Conservation (phyloP, 2,329 filamentous ascomycete species). For the Talaromyces albobiverticillius region DNA sequence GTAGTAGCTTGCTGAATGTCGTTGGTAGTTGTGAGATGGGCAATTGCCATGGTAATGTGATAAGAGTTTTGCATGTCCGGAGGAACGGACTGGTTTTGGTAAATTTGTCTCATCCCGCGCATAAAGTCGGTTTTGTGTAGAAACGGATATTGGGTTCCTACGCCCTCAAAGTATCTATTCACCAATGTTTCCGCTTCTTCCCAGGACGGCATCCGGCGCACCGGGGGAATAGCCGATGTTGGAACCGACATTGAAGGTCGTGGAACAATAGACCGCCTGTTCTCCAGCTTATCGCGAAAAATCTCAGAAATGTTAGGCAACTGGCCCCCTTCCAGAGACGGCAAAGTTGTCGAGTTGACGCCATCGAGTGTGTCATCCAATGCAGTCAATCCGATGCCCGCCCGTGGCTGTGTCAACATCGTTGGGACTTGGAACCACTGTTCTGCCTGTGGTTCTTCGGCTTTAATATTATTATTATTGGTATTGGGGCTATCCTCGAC, state of each 20-base stretch:
- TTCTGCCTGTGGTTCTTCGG: conserved; percentile 24
- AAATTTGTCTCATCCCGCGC: conserved; percentile 31
- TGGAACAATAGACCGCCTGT: conserved; percentile 33
- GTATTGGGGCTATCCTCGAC: conserved; percentile 26
- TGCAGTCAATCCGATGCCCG: conserved; percentile 21
- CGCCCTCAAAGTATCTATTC: conserved; percentile 36
- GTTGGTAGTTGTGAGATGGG: conserved; percentile 32
- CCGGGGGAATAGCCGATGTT: conserved; percentile 26
- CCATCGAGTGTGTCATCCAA: conserved; percentile 15
- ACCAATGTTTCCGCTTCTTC: conserved; percentile 33
- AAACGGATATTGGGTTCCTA: conserved; percentile 40
- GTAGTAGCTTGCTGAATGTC: conserved; percentile 30
- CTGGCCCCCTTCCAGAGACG: conserved; percentile 26
- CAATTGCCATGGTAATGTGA: conserved; percentile 36
- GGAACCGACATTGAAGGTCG: conserved; percentile 24
- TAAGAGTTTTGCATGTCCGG: conserved; percentile 35
- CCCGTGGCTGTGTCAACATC: conserved; percentile 29
- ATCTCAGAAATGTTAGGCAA: conserved; percentile 39
- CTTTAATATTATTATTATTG: background rate
- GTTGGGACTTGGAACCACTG: conserved; percentile 40
- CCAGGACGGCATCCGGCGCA: conserved; percentile 32
- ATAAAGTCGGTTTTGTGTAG: conserved; percentile 34
- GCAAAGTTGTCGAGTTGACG: conserved; percentile 14
- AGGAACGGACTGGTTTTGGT: conserved; percentile 30
- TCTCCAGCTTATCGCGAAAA: conserved; percentile 38